phyloP scores from a whole-genome alignment of 441 rosid species.

The Geranium incanum region DNA sequence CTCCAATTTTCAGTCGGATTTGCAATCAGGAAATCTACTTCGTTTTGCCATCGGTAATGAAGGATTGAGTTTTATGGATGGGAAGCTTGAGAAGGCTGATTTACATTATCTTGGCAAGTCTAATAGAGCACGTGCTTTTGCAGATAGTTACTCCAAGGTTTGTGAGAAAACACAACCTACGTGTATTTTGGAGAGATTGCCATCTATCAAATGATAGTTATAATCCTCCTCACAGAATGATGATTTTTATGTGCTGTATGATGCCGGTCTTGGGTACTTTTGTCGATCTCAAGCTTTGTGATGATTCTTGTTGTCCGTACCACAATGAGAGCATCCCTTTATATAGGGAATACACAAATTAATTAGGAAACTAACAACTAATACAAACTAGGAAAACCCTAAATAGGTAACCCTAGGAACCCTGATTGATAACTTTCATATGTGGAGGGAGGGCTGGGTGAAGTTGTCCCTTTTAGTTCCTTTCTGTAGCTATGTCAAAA shows the following conservation, averaged over 20 bases:
- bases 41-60: constrained; percentile 67
- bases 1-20: constrained; percentile 45
- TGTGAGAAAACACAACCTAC: constrained; percentile 13
- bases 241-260: background rate
- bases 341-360: no score
- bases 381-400: no score
- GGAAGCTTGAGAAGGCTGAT: constrained; percentile 75
- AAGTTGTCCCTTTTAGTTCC: background rate
- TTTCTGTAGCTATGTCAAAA: background rate
- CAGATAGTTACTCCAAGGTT: constrained; percentile 95
- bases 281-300: background rate
- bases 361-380: no score
- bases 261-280: background rate
- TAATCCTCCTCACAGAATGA: background rate
- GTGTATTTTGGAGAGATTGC: background rate
- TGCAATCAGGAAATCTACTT: constrained; percentile 53
- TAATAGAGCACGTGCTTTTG: constrained; percentile 73
- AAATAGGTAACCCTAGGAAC: no score
- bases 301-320: no score
- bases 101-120: constrained; percentile 56
- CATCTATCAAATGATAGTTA: background rate
- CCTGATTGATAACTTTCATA: no score
- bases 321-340: no score
- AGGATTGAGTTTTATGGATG: constrained; percentile 67
- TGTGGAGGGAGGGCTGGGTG: background rate